phyloP scores from a whole-genome alignment of 345 rosid genomes.

The Murraya paniculata region DNA sequence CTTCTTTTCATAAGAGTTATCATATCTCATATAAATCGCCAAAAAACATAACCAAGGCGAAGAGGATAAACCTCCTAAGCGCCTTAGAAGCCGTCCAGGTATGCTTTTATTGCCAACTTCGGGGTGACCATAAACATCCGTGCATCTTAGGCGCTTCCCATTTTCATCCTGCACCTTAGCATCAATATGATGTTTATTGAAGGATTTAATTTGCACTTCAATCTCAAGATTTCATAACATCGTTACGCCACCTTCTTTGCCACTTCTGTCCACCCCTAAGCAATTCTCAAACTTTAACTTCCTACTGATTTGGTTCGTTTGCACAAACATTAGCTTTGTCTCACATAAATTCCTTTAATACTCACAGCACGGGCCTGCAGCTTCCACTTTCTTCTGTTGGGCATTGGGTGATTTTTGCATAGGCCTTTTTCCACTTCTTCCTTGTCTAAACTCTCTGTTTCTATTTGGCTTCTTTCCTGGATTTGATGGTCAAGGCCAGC shows the following conservation, averaged over 20 bases:
- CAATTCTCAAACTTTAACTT: too few species aligned
- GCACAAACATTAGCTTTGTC: not conserved
- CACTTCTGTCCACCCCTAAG: not conserved
- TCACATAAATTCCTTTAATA: too few species aligned
- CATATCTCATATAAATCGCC: not conserved
- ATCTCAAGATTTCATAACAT: too few species aligned
- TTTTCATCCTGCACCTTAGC: not conserved
- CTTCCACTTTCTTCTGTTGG: too few species aligned
- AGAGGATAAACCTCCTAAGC: not conserved
- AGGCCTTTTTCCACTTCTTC: too few species aligned
- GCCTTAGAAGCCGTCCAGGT: not conserved
- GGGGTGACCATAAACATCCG: not conserved
- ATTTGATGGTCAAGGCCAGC: too few species aligned
- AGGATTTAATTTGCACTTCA: not conserved
- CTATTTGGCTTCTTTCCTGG: too few species aligned
- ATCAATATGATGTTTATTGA: too few species aligned
- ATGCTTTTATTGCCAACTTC: not conserved
- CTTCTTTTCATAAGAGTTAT: too few species aligned
- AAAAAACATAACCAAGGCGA: not conserved
- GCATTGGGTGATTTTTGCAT: too few species aligned
- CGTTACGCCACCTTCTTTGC: accelerated
- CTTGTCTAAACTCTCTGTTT: too few species aligned
- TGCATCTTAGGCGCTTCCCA: too few species aligned
- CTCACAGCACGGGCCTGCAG: accelerated
- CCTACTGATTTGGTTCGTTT: not conserved